A percentile compares a stretch with the other conserved stretches of the same genome.
phyloP scores from a whole-genome alignment of 805 yeast species.

The Teunomyces pallodes region DNA sequence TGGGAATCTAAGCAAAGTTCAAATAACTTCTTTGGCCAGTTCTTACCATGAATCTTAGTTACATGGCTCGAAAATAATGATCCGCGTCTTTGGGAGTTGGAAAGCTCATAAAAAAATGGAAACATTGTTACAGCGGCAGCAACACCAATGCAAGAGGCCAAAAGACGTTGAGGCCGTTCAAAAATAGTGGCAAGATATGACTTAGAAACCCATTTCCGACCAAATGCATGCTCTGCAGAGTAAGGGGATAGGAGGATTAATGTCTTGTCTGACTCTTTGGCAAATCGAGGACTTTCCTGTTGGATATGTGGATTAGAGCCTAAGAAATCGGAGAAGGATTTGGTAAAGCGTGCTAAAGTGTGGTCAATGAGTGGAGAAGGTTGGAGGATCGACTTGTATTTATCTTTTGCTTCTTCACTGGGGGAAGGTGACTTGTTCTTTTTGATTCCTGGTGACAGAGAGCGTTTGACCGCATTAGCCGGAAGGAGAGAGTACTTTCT shows the following conservation, averaged over 20 bases:
- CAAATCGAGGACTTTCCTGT: slow-evolving; percentile 38
- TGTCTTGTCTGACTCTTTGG: slow-evolving; percentile 43
- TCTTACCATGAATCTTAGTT: slow-evolving; percentile 64
- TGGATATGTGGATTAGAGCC: slow-evolving; percentile 42
- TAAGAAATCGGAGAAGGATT: slow-evolving; percentile 43
- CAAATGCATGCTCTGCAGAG: slow-evolving; percentile 68
- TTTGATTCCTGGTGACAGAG: slow-evolving; percentile 2
- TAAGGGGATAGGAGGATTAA: slow-evolving; percentile 66
- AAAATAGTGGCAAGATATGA: slow-evolving; percentile 65
- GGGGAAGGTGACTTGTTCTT: slow-evolving; percentile 6
- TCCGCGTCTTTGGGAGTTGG: slow-evolving; percentile 46
- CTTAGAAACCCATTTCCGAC: slow-evolving; percentile 74
- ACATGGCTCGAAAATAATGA: slow-evolving; percentile 61
- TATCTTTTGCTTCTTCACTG: slow-evolving; percentile 7
- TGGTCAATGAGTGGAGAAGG: slow-evolving; percentile 38
- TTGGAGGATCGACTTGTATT: slow-evolving; percentile 28
- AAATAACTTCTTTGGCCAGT: slow-evolving; percentile 63
- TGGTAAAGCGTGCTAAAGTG: slow-evolving; percentile 34
- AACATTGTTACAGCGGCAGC: slow-evolving; percentile 70
- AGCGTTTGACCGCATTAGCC: slow-evolving; percentile 1
- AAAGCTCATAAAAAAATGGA: slow-evolving; percentile 55
- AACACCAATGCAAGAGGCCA: slow-evolving; percentile 76
- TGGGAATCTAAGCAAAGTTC: slow-evolving; percentile 60
- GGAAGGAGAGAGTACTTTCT: slow-evolving; percentile 30
- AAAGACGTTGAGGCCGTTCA: slow-evolving; percentile 76